phyloP scores from a whole-genome alignment of 192 early-diverging fungal species.

The Coemansia javaensis region DNA sequence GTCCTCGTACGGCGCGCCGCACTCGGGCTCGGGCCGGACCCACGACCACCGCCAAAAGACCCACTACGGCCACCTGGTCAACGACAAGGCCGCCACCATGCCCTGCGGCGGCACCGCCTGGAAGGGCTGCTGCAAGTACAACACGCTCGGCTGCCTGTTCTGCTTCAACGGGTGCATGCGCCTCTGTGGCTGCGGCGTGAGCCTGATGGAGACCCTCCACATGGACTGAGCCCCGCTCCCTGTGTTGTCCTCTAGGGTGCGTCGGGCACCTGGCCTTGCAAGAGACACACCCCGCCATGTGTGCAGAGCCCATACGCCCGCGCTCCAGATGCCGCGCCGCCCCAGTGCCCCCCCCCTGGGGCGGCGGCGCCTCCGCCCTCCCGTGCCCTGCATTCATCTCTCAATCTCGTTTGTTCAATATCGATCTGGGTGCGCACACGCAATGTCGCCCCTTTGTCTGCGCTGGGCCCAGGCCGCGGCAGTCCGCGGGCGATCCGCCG shows the following conservation, averaged over 20 bases:
- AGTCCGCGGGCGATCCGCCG: too few relatives aligned
- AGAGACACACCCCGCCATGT: too few relatives aligned
- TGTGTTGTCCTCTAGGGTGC: background rate
- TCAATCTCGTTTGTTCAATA: too few relatives aligned
- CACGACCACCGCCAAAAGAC: constrained; percentile 3
- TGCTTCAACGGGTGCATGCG: constrained; percentile 48
- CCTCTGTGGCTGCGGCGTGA: constrained; percentile 37
- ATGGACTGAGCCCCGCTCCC: constrained; percentile 6
- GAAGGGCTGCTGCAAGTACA: constrained; percentile 46
- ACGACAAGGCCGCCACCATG: constrained; percentile 15
- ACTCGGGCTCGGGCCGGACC: constrained; percentile 1
- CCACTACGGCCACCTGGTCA: constrained; percentile 44
- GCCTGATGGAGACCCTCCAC: constrained; percentile 30
- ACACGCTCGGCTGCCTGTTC: constrained; percentile 31
- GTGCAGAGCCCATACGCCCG: too few relatives aligned
- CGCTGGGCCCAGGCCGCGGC: too few relatives aligned
- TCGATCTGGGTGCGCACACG: too few relatives aligned
- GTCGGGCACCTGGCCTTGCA: too few relatives aligned
- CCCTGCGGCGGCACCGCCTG: constrained; percentile 40
- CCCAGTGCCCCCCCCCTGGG: too few relatives aligned
- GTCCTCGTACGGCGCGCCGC: constrained; percentile 4
- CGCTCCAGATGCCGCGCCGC: too few relatives aligned
- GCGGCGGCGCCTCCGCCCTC: too few relatives aligned
- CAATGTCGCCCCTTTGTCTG: too few relatives aligned
- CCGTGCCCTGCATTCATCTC: too few relatives aligned